phyloP scores from a whole-genome alignment of 164 flowering plant genomes.

The Chimonanthus praecox region DNA sequence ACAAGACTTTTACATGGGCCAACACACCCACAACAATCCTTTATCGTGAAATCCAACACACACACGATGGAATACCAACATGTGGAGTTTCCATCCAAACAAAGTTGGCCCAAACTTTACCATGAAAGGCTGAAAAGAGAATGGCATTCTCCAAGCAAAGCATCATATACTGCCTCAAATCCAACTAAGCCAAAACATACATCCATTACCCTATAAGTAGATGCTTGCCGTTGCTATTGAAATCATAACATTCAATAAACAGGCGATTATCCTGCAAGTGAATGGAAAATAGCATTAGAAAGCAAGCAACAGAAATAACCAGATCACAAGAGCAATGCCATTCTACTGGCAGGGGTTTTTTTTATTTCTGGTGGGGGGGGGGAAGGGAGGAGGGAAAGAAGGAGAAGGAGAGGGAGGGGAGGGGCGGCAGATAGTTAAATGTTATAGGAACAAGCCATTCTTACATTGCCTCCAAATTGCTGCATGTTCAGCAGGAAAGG shows the following conservation, averaged over 20 bases:
- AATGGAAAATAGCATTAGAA: not conserved
- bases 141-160: not conserved
- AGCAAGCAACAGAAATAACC: not conserved
- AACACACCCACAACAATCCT: too few species aligned
- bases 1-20: too few species aligned
- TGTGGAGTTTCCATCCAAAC: not conserved
- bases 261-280: slow-evolving; percentile 75
- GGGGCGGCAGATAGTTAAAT: not conserved
- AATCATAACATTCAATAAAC: slow-evolving; percentile 84
- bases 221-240: slow-evolving; percentile 77
- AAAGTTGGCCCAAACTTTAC: not conserved
- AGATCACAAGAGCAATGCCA: not conserved
- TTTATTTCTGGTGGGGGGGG: not conserved
- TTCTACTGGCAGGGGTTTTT: not conserved
- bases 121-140: not conserved
- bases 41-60: too few species aligned
- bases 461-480: slow-evolving; percentile 77
- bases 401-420: too few species aligned
- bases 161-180: not conserved
- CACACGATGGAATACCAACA: too few species aligned
- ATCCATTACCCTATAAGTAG: slow-evolving; percentile 63
- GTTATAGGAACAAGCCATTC: slow-evolving; percentile 8
- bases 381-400: not conserved
- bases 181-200: not conserved
- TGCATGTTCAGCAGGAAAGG: slow-evolving; percentile 61